A percentile compares a stretch with the other conserved stretches of the same genome.
These are phyloP conservation scores for Suillus bovinus DNA, from an alignment of 768 basidiomycete species.

Conservation along the genomic window DNA sequence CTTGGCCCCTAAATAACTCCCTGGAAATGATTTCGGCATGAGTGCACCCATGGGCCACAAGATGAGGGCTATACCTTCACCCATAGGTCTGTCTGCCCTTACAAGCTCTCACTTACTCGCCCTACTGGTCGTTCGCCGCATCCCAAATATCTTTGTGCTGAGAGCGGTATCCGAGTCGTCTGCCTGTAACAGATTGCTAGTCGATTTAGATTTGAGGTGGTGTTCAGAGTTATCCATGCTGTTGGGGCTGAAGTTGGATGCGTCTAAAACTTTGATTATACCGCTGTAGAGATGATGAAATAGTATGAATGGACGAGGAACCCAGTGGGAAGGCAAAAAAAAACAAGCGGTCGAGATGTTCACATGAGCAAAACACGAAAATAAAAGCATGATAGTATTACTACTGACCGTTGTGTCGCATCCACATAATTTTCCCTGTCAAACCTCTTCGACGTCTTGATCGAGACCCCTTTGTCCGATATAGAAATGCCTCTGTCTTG, in stretches of 20 bases:
- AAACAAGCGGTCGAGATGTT: too few relatives aligned
- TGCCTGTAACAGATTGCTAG: background rate
- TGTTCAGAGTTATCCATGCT: constrained; percentile 8
- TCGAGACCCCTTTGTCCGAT: constrained; percentile 58
- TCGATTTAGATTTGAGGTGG: constrained; percentile 14
- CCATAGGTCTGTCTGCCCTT: background rate
- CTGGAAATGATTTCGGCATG: background rate
- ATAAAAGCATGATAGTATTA: background rate
- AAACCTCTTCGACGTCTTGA: constrained; percentile 62
- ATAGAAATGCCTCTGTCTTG: constrained; percentile 58
- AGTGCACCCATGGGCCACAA: background rate
- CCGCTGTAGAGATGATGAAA: constrained; percentile 37
- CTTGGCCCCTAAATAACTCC: background rate
- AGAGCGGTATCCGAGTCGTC: background rate
- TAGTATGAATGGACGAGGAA: background rate
- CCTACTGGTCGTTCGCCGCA: constrained; percentile 12
- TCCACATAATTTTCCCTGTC: constrained; percentile 68
- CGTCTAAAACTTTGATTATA: constrained; percentile 51
- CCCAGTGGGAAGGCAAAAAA: background rate
- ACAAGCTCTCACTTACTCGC: background rate
- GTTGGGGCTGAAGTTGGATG: constrained; percentile 41
- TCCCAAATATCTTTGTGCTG: constrained; percentile 10
- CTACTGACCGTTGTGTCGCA: constrained; percentile 65
- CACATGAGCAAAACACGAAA: background rate
- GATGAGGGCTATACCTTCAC: background rate